Base-by-base conservation (phyloP, 2,329 filamentous ascomycete species). In the Botrytis medusae region DNA sequence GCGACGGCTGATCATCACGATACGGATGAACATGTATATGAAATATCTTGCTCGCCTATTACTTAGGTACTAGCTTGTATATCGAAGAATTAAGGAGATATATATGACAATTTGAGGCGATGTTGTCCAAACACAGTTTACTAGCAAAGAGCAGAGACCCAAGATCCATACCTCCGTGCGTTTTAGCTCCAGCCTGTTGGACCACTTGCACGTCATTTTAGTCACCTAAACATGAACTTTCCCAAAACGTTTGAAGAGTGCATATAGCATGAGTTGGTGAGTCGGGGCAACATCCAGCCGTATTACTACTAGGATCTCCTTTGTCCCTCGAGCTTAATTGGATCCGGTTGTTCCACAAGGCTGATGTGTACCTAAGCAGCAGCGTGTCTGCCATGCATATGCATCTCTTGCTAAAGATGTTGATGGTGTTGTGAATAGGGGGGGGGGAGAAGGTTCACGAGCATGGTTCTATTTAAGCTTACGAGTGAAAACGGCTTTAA, bases 301-400 rank as follows among this genome's bases (percentile, higher is more conserved):
- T 25, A 42, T 46, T 54, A 67, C 40, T 68, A 40, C 25, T 57
- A 10, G 29, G 69, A 32, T 57, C 25, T 44, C 18, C 46, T 68
- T 6, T 9, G 16, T 57, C 25, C n/a, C 7, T 54, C 46, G 25
- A 32, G 29, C 22, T 34, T 73, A 61, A 77, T 73, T 75, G 70
- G 73, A 37, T 67, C 48, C 46, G 48, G 54, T 42, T 65, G 6
- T 32, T 71, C 72, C 71, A 71, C 75, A 75, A 77, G 76, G 76
- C 76, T 77, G 75, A 77, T 60, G 20, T 60, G 48, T 63, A 72
- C 67, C 18, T 34, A 70, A 69, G 18, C 73, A 61, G 46, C 44
- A 51, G 60, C 64, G 44, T 62, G 60, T 62, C 51, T 40, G 48
- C 59, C 59, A 61, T 64, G 61, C 61, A 71, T 57, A 20, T 57